Evolutionary conservation across 768 basidiomycete species (phyloP), one percentile per base, ranked within the genome.

Genomic region (Tricholoma flavovirens): DNA sequence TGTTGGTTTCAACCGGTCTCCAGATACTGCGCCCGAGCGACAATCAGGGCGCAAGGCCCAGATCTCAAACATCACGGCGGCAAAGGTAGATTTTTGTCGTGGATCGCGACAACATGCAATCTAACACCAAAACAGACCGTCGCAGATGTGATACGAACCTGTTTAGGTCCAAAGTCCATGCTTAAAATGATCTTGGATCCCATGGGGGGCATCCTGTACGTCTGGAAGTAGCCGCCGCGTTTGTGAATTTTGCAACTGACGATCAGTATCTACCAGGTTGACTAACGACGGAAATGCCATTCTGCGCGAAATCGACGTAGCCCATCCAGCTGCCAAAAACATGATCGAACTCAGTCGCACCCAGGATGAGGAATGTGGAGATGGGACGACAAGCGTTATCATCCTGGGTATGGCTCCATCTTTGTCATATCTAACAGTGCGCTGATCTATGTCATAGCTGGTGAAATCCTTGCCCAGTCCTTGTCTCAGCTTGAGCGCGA

Each of bases 201-300:
- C 1, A 98, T 99, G 97, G 97, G 97, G 52, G 97, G 97, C 53
- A 98, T 99, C 64, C 67, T 98, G 96, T 96, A 56, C 53, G 85
- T 53, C 40, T 49, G 32, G 33, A 49, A 53, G 53, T 42, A 30
- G 26, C 30, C 51, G 36, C 35, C 51, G 36, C 36, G 30, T 19
- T 9, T 49, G 32, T 19, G 51, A 51, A 56, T 17, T 32, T 55
- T 42, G 48, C n/a, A 51, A 57, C 40, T 59, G 45, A 40, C 56
- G 40, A 35, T 40, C 49, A 21, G 38, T 24, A 30, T 29, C 24
- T n/a, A 22, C 8, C 61, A 97, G 95, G 59, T 76, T 98, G 17
- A 98, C 97, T 2, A 98, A 98, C 70, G 96, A 99, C 66, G 96
- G 97, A n/a, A 98, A 99, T 65, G 95, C 97, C 2, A 98, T 99